A percentile compares a stretch with the other conserved stretches of the same genome.
phyloP scores from a whole-genome alignment of 192 early-diverging fungal species.

The Jimgerdemannia flammicorona region DNA sequence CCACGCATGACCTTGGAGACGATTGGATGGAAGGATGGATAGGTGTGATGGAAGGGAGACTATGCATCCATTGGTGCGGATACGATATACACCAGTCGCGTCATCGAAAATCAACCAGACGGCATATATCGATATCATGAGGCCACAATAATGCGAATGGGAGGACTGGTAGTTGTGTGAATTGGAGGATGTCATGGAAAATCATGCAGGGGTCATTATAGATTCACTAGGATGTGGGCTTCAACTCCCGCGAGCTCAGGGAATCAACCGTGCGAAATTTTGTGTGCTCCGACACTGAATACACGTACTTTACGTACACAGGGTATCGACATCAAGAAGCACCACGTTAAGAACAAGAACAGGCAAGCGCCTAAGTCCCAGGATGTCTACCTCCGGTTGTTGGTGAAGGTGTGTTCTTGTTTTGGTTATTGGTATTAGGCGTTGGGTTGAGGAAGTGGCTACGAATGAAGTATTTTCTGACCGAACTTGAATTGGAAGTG shows the following conservation, averaged over 20 bases:
- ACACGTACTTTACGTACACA: slow-evolving; percentile 24
- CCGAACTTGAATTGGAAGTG: slow-evolving; percentile 5
- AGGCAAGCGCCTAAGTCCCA: slow-evolving; percentile 87
- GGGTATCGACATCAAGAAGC: slow-evolving; percentile 99
- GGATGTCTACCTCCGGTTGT: slow-evolving; percentile 96
- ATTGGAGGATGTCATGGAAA: too few species aligned
- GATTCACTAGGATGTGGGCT: too few species aligned
- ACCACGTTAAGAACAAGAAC: slow-evolving; percentile 96
- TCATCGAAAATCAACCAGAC: background rate
- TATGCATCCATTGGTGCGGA: background rate
- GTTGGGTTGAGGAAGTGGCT: too few species aligned
- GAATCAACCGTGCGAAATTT: too few species aligned
- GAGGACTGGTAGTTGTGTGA: too few species aligned
- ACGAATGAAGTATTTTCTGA: background rate
- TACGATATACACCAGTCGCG: background rate
- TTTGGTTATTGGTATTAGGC: background rate
- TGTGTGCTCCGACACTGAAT: background rate
- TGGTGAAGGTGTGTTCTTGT: slow-evolving; percentile 79
- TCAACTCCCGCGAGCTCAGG: too few species aligned
- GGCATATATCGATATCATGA: too few species aligned
- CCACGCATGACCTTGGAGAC: too few species aligned
- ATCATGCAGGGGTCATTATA: too few species aligned
- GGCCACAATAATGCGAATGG: too few species aligned
- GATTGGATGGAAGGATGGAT: background rate
- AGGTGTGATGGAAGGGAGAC: background rate